Base-by-base conservation (phyloP, 2,329 filamentous ascomycete species). In the Tolypocladium inflatum region DNA sequence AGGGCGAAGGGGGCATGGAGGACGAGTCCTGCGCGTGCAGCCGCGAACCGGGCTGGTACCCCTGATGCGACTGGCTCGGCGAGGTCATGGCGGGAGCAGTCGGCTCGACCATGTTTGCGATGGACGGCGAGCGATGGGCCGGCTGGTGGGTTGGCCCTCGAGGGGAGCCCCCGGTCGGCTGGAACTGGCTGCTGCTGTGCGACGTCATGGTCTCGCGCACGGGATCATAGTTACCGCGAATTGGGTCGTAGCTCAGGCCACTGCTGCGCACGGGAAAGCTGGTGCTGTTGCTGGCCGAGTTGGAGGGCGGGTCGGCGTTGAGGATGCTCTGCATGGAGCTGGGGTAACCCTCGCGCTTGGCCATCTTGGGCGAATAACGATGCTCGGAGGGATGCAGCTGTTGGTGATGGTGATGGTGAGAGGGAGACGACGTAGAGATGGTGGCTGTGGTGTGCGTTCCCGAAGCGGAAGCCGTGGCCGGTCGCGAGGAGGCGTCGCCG, bases 181-280 rank as follows among this genome's bases (percentile, higher is more conserved):
- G 69, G 55, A 77, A 75, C 62, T 78, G 68, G 72, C 81, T 73
- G 62, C 78, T 68, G 72, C 81, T 72, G 69, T 80, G 75, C 63
- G 79, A 65, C 52, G 82, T 66, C 68, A 87, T 83, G 3, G 83
- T 89, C 66, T 83, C 84, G 48, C 83, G 76, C 54, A 86, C 78
- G 1, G 83, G 83, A 63, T 87, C 84, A 63, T 85, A 87, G 62
- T 81, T 85, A n/a, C 88, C 90, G 53, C 92, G 84, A 62, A 96
- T 91, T 0, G 92, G 92, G 71, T 97, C 92, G 74, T 94, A 97
- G 66, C 88, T 90, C 67, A 91, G 89, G 50, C 91, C 88, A 66
- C 88, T 89, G 17, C 87, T 86, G 55, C 87, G 78, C 54, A 78
- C 74, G 10, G 78, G 77, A 21, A 75, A 68, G 50, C 75, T 60